phyloP scores from a whole-genome alignment of 2,329 filamentous ascomycete species.

The Cladosporium velox region DNA sequence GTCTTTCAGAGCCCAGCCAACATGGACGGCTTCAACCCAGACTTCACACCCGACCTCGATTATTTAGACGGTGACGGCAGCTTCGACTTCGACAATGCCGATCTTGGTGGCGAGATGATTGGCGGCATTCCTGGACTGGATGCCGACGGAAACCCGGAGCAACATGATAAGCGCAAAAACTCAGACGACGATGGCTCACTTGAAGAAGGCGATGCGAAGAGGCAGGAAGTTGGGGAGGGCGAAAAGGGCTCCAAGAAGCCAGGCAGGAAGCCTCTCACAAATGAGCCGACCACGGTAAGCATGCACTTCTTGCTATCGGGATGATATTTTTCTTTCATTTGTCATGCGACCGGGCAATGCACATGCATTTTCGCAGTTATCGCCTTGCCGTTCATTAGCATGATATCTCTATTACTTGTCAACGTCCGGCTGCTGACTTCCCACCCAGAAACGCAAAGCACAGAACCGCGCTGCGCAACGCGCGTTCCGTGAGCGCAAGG shows the following conservation, averaged over 20 bases:
- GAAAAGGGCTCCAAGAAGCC: slow-evolving; percentile 92
- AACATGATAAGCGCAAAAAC: slow-evolving; percentile 70
- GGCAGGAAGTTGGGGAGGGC: slow-evolving; percentile 78
- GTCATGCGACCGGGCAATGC: background rate
- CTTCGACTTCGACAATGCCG: slow-evolving; percentile 67
- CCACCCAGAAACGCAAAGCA: slow-evolving; percentile 81
- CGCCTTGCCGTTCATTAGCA: background rate
- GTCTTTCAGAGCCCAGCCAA: slow-evolving; percentile 16
- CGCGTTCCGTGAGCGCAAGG: slow-evolving; percentile 91
- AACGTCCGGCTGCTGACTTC: slow-evolving; percentile 5
- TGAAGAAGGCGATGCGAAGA: slow-evolving; percentile 68
- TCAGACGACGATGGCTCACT: slow-evolving; percentile 65
- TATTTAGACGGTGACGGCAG: slow-evolving; percentile 74
- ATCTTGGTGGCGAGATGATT: slow-evolving; percentile 65
- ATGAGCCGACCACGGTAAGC: slow-evolving; percentile 92
- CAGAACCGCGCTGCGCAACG: slow-evolving; percentile 91
- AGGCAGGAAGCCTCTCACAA: slow-evolving; percentile 90
- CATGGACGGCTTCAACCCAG: slow-evolving; percentile 33
- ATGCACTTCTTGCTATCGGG: background rate
- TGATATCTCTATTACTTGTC: background rate
- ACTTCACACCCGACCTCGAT: slow-evolving; percentile 73
- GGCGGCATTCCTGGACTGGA: slow-evolving; percentile 66
- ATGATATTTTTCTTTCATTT: background rate
- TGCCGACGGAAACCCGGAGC: slow-evolving; percentile 39
- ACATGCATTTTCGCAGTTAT: background rate